Base-by-base conservation (phyloP, 169 alveolate species). In the Plasmodium relictum region DNA sequence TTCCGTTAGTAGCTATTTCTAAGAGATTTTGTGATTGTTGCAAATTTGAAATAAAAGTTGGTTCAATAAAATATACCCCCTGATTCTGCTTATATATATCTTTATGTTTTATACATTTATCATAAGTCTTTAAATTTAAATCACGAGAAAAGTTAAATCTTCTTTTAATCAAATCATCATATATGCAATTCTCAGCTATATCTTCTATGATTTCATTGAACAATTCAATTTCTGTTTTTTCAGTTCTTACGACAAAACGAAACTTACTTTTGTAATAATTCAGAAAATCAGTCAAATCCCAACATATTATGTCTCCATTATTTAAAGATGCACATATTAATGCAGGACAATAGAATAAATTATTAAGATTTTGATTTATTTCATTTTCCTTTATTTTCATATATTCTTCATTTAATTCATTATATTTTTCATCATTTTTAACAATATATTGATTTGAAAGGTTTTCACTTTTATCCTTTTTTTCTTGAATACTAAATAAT, bases 271-370 rank as follows among this genome's bases (percentile, higher is more conserved):
- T 86, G 41, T 86, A 71, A 59, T 16, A 70, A 45, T 45, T 61
- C 70, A 86, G 45, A 42, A 86, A 86, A 31, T 86, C 76, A 1
- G 92, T 86, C 16, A 86, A 44, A 73, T 86, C 92, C 92, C 92
- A 86, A 59, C 92, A 86, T 16, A 86, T 59, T 22, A 86, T 18
- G 31, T 86, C 87, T 5, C 92, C 92, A 50, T 69, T 86, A 50
- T 44, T 70, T 86, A 86, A 56, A 8, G 76, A 86, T n/a, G 92
- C 92, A 41, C 24, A 61, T 1, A 86, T 52, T 44, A 86, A 48
- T 10, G 70, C 48, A 4, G 92, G 92, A 16, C 88, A 86, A 31
- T 50, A 58, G 48, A 86, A 86, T 14, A 86, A 37, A 59, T 69
- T 61, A 44, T 58, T 58, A 24, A 86, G 24, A 12, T 61, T 54